Percentiles rank a stretch among this genome's conserved stretches.
Evolutionary conservation across 2,329 filamentous ascomycete species (phyloP).

Genomic region (Drechmeria coniospora): DNA sequence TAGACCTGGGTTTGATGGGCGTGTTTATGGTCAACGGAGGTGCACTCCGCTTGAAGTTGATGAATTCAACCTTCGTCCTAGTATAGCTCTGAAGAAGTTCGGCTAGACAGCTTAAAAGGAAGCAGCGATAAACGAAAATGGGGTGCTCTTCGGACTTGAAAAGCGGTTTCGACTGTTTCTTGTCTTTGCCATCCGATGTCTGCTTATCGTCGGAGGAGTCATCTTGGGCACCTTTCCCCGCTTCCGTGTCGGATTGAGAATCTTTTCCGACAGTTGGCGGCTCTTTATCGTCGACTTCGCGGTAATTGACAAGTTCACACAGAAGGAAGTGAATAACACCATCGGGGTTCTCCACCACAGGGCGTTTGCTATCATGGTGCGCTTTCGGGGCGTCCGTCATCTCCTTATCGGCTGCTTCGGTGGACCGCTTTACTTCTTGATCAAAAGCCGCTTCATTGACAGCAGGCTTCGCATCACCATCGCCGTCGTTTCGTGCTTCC

Average conservation of each 20-base stretch:
- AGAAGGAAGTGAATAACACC: conserved; percentile 91
- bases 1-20: conserved; percentile 85
- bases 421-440: conserved; percentile 42
- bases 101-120: conserved; percentile 79
- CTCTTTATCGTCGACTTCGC: conserved; percentile 81
- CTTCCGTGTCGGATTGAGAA: conserved; percentile 18
- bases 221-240: conserved; percentile 10
- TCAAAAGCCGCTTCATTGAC: conserved; percentile 5
- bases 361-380: conserved; percentile 55
- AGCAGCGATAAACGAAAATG: conserved; percentile 92
- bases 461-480: conserved; percentile 5
- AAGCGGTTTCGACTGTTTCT: conserved; percentile 51
- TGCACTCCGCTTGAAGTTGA: conserved; percentile 92
- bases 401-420: conserved; percentile 42
- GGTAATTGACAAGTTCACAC: conserved; percentile 80
- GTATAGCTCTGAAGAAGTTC: conserved; percentile 89
- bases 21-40: conserved; percentile 71
- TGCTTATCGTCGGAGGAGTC: conserved; percentile 15
- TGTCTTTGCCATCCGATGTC: conserved; percentile 31
- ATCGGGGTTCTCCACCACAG: conserved; percentile 80
- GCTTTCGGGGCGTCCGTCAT: conserved; percentile 51
- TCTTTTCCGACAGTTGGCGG: conserved; percentile 28
- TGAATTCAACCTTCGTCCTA: conserved; percentile 92
- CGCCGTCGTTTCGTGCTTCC: conserved; percentile 13
- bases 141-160: conserved; percentile 92